Conservation (phyloP, 1,284 basidiomycete genomes). For the Amylostereum areolatum region DNA sequence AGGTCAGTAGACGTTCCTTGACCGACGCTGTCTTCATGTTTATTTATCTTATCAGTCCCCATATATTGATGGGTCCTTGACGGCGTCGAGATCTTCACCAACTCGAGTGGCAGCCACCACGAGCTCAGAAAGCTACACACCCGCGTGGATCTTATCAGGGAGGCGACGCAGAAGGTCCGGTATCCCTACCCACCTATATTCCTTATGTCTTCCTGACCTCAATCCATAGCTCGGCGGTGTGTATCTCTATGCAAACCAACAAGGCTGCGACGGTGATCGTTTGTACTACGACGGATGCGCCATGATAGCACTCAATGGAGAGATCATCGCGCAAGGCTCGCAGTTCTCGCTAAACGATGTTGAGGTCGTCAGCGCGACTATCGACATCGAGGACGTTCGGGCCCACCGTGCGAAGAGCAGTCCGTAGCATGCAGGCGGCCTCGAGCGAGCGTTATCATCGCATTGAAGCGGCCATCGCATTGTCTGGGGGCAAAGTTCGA, state of each 20-base stretch:
- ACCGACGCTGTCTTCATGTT: too few relatives aligned
- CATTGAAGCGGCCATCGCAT: constrained; percentile 71
- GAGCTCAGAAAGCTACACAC: constrained; percentile 92
- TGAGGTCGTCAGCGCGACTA: constrained; percentile 91
- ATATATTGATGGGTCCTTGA: constrained; percentile 96
- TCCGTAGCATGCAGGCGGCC: constrained; percentile 87
- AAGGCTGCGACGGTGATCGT: constrained; percentile 97
- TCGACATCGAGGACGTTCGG: constrained; percentile 93
- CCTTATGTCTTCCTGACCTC: neutral
- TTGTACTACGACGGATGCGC: constrained; percentile 98
- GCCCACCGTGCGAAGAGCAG: constrained; percentile 80
- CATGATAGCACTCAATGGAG: constrained; percentile 93
- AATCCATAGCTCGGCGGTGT: constrained; percentile 80
- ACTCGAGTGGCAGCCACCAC: constrained; percentile 96
- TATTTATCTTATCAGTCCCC: constrained; percentile 55
- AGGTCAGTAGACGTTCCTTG: constrained; percentile 47
- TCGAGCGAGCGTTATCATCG: constrained; percentile 68
- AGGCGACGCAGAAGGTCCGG: constrained; percentile 87
- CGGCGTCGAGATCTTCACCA: constrained; percentile 98
- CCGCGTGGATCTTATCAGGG: constrained; percentile 92
- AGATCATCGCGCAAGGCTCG: constrained; percentile 88
- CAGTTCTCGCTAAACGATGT: constrained; percentile 96
- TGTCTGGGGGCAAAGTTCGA: constrained; percentile 73
- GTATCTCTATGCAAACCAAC: constrained; percentile 98
- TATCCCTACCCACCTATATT: neutral